Percentiles rank a stretch among this genome's conserved stretches.
Evolutionary conservation across 225 moss, liverwort and hornwort species (phyloP).

Genomic region (Sphagnum contortum): DNA sequence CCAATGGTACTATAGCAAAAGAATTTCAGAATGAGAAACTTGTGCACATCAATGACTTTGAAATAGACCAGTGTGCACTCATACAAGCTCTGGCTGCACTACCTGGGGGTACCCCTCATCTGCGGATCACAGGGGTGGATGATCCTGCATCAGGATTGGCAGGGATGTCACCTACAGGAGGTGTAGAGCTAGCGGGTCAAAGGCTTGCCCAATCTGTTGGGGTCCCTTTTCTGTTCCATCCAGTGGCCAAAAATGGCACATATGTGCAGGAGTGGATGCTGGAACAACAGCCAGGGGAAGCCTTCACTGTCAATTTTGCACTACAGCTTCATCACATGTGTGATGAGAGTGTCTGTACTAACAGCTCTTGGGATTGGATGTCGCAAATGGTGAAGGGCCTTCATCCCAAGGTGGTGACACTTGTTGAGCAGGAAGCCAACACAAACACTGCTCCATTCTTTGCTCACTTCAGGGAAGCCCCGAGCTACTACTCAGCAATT

Average conservation of each 20-base stretch:
- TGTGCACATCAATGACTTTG: too few relatives aligned
- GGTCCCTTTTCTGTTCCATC: background rate
- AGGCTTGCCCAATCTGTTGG: too few relatives aligned
- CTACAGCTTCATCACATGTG: constrained; percentile 5
- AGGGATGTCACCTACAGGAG: too few relatives aligned
- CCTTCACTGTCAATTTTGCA: constrained; percentile 2
- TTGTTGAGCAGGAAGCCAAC: constrained; percentile 11
- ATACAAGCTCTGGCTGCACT: too few relatives aligned
- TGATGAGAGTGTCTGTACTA: constrained; percentile 3
- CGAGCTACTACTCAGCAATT: constrained; percentile 6
- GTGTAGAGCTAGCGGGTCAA: too few relatives aligned
- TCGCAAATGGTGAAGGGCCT: background rate
- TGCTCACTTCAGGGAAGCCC: background rate
- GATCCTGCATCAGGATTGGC: too few relatives aligned
- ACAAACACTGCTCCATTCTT: constrained; percentile 5
- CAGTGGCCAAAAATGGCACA: constrained; percentile 1
- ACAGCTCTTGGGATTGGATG: background rate
- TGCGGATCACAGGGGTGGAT: too few relatives aligned
- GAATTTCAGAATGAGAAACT: too few relatives aligned
- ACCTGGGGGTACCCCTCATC: too few relatives aligned
- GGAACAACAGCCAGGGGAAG: constrained; percentile 3
- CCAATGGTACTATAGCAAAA: too few relatives aligned
- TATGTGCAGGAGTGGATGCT: constrained; percentile 3
- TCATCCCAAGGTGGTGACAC: constrained; percentile 2
- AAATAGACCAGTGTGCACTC: too few relatives aligned